A percentile compares a stretch with the other conserved stretches of the same genome.
Evolutionary conservation across 2,329 filamentous ascomycete genomes (phyloP).

Genomic region (Ceratocystis smalleyi): DNA sequence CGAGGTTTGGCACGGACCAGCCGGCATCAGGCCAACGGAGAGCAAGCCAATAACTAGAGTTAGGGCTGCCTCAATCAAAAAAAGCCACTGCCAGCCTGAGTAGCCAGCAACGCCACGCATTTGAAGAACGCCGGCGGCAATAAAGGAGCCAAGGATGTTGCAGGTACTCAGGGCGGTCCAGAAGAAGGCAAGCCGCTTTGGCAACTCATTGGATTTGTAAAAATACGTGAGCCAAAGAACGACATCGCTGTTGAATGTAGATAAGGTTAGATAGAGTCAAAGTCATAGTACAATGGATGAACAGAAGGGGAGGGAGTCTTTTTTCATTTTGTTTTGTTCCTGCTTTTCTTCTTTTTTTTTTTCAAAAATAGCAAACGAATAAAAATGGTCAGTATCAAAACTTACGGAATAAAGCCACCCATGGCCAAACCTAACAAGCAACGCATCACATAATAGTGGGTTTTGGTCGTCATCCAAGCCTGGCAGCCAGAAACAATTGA

Average conservation of each 20-base stretch:
- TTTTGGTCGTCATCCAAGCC: slow-evolving; percentile 25
- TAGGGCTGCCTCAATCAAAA: slow-evolving; percentile 18
- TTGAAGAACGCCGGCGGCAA: slow-evolving; percentile 27
- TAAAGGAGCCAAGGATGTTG: slow-evolving; percentile 30
- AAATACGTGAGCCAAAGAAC: slow-evolving; percentile 24
- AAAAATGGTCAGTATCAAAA: slow-evolving; percentile 8
- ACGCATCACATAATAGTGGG: slow-evolving; percentile 29
- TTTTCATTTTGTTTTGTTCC: no score
- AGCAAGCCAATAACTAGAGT: slow-evolving; percentile 30
- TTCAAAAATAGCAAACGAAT: neutral
- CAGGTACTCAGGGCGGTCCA: slow-evolving; percentile 22
- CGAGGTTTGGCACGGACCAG: slow-evolving; percentile 34
- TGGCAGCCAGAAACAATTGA: slow-evolving; percentile 28
- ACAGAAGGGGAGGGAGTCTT: no score
- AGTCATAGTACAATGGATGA: neutral
- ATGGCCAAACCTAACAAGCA: slow-evolving; percentile 32
- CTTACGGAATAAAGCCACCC: slow-evolving; percentile 36
- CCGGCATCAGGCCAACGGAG: slow-evolving; percentile 32
- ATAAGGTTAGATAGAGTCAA: neutral
- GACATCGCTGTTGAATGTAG: slow-evolving; percentile 18
- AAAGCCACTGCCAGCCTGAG: slow-evolving; percentile 28
- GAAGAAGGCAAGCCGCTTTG: slow-evolving; percentile 22
- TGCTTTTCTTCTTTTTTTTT: no score
- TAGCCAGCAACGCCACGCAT: slow-evolving; percentile 26
- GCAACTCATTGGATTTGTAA: slow-evolving; percentile 23